phyloP scores from a whole-genome alignment of 129 eudicot species.

The Tanacetum coccineum region DNA sequence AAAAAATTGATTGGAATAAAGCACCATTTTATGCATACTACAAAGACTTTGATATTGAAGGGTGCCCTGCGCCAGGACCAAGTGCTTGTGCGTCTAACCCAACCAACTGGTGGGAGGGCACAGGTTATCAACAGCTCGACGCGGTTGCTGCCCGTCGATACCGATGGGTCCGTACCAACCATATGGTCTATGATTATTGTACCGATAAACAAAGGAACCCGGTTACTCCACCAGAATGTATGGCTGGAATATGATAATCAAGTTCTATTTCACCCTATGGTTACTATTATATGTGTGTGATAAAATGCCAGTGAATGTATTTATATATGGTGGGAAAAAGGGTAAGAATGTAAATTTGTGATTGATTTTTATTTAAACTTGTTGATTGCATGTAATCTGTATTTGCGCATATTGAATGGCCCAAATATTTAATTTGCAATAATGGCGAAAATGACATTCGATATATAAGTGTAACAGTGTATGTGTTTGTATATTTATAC shows the following conservation, averaged over 20 bases:
- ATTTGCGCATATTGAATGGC: slow-evolving; percentile 3
- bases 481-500: neutral
- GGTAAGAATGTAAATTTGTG: neutral
- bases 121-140: slow-evolving; percentile 9
- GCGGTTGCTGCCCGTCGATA: slow-evolving; percentile 11
- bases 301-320: neutral
- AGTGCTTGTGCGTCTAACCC: slow-evolving; percentile 19
- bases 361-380: neutral
- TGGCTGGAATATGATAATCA: neutral
- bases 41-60: slow-evolving; percentile 22
- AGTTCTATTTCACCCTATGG: neutral
- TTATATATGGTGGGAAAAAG: neutral
- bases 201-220: slow-evolving; percentile 20
- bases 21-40: slow-evolving; percentile 24
- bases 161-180: slow-evolving; percentile 21
- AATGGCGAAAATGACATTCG: neutral
- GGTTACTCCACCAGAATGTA: slow-evolving; percentile 18
- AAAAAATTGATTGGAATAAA: slow-evolving; percentile 16
- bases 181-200: slow-evolving; percentile 23
- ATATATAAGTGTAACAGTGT: no score
- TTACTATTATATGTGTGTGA: neutral
- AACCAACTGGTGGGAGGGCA: slow-evolving; percentile 13
- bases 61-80: slow-evolving; percentile 21
- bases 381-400: neutral
- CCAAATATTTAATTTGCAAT: slow-evolving; percentile 7